Base-by-base conservation (phyloP, 1,284 basidiomycete genomes). In the Papiliotrema terrestris region DNA sequence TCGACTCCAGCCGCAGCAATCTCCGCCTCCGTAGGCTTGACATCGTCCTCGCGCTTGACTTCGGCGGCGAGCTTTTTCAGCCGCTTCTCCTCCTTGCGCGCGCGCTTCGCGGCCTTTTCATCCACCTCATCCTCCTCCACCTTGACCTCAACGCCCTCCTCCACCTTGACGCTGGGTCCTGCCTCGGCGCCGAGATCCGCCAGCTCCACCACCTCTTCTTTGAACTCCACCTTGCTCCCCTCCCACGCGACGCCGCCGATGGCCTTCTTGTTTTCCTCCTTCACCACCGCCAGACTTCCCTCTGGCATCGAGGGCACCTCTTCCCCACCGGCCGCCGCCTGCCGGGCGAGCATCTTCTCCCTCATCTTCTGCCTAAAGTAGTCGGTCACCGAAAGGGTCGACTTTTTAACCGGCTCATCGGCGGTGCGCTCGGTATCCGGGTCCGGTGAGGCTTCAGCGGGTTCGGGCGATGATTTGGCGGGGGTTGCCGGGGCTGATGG, bases 301-400 rank as follows among this genome's bases (percentile, higher is more conserved):
- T 57, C 63, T 9, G 63, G 49, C 41, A 67, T 36, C 25, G 61
- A 57, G 8, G 61, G 55, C 8, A 57, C 53, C 17, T 45, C 25
- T 3, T 42, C n/a, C 19, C 50, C 49, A 22, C 37, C 20, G 3
- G 46, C 46, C 9, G 56, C 50, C 13, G 54, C 65, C 51, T 69
- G 66, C 15, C 75, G 54, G 20, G 68, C 64, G 1, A 67, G 59
- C 58, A 69, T 69, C 60, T 73, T 73, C 53, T 73, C 72, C n/a
- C 72, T 60, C 60, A 77, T 62, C 61, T 72, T 73, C 51, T 71
- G 67, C 17, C 72, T 64, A 56, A 77, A 77, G 55, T 77, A 77
- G 54, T 77, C 75, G 35, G 64, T 58, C 0, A 77, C 74, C 3
- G 72, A 74, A 8, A 77, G 54, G 15, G 65, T 65, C 8, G 73